phyloP scores from a whole-genome alignment of 2,329 filamentous ascomycete species.

The Calonectria honghensis region DNA sequence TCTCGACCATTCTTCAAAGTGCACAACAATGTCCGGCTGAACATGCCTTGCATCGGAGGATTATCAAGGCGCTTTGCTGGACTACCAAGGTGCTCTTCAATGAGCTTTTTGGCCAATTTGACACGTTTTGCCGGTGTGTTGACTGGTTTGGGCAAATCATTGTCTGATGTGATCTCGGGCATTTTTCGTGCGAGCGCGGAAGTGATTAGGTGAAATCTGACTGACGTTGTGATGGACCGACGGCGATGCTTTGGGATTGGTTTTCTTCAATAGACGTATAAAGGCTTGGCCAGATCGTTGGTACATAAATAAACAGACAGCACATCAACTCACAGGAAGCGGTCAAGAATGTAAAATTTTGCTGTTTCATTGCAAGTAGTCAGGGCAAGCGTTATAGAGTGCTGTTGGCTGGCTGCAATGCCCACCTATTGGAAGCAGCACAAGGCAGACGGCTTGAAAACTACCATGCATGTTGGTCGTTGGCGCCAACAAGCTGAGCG shows the following conservation, averaged over 20 bases:
- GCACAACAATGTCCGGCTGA: not conserved
- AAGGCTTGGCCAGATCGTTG: too few species aligned
- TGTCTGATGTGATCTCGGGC: not conserved
- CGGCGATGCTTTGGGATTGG: too few species aligned
- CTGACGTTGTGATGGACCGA: too few species aligned
- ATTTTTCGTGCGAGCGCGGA: not conserved
- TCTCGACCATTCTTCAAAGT: not conserved
- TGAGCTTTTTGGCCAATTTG: not conserved
- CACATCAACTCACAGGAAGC: not conserved
- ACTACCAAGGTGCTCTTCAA: not conserved
- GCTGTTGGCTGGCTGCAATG: not conserved
- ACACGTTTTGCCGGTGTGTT: not conserved
- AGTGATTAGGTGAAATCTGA: too few species aligned
- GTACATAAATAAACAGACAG: not conserved
- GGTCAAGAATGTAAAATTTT: not conserved
- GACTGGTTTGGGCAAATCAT: not conserved
- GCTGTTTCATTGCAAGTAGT: not conserved
- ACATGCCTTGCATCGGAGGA: constrained; percentile 1
- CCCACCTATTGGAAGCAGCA: not conserved
- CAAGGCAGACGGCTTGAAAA: not conserved
- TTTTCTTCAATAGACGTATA: too few species aligned
- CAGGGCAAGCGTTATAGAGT: not conserved
- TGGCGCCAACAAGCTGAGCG: not conserved
- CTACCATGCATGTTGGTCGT: not conserved
- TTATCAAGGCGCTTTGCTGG: not conserved